These are phyloP conservation scores for Rhizophora mangle DNA, from an alignment of 345 rosid species.

Conservation along the genomic window DNA sequence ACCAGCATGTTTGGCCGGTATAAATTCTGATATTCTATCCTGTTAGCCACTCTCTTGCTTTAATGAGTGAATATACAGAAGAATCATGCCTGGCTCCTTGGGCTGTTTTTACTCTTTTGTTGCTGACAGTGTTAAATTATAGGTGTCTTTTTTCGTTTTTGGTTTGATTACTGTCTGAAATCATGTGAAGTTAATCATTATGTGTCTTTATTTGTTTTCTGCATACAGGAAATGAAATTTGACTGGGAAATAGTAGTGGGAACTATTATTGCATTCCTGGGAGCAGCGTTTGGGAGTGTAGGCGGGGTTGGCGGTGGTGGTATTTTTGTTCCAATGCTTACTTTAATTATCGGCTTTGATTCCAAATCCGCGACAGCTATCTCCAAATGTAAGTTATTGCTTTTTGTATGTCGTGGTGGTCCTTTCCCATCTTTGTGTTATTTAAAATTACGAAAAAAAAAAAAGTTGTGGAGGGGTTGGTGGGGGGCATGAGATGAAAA, in stretches of 20 bases:
- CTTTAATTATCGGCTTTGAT: slow-evolving; percentile 46
- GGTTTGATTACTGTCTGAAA: background rate
- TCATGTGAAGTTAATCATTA: no score
- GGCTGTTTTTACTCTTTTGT: background rate
- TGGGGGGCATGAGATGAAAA: no score
- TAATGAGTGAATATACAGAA: no score
- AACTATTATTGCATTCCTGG: slow-evolving; percentile 40
- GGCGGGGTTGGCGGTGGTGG: slow-evolving; percentile 58
- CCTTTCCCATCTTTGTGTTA: background rate
- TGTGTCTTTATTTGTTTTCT: slow-evolving; percentile 1
- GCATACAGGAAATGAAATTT: slow-evolving; percentile 42
- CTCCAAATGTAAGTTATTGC: slow-evolving; percentile 44
- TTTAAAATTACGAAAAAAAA: background rate
- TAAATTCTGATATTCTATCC: background rate
- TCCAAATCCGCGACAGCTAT: slow-evolving; percentile 52
- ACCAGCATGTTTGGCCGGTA: slow-evolving; percentile 80
- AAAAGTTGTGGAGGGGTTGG: background rate
- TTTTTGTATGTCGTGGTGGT: background rate
- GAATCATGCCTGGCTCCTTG: no score
- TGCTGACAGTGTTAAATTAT: background rate
- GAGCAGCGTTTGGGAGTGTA: slow-evolving; percentile 53
- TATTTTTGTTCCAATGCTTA: slow-evolving; percentile 54
- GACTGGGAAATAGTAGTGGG: slow-evolving; percentile 47
- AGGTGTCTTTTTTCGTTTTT: background rate
- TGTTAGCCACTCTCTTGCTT: no score